These are phyloP conservation scores for Fusarium falciforme DNA, from an alignment of 2,329 filamentous ascomycete species.

Conservation along the genomic window DNA sequence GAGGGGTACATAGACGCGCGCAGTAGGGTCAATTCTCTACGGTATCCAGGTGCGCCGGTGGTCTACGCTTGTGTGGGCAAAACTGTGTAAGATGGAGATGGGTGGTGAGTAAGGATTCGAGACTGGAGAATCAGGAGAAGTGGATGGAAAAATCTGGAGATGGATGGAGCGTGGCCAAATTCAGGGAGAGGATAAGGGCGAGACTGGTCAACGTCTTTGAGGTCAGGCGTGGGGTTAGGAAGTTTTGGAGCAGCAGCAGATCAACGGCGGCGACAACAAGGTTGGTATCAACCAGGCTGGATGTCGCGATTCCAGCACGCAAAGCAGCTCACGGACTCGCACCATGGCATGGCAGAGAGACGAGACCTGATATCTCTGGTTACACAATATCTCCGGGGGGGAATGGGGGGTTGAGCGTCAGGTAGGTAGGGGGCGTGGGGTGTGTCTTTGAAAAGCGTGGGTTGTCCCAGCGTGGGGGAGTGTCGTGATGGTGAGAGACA, in stretches of 20 bases:
- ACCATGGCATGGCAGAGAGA: conserved; percentile 13
- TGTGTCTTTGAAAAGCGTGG: conserved; percentile 36
- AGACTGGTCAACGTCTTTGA: background rate
- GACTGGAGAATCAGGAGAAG: conserved; percentile 2
- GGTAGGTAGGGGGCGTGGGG: conserved; percentile 32
- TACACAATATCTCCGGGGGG: conserved; percentile 24
- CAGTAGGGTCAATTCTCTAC: conserved; percentile 2
- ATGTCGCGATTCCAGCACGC: conserved; percentile 8
- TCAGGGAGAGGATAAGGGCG: background rate
- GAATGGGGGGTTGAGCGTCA: conserved; percentile 14
- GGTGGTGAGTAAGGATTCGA: background rate
- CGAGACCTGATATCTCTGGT: conserved; percentile 1
- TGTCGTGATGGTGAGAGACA: conserved; percentile 22
- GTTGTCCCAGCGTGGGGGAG: conserved; percentile 27
- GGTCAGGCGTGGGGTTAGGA: conserved; percentile 22
- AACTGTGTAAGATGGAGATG: background rate
- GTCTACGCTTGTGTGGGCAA: background rate
- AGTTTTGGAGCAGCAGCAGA: background rate
- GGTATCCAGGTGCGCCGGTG: background rate
- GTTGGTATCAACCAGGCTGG: conserved; percentile 20
- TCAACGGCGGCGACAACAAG: background rate
- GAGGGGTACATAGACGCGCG: conserved; percentile 13
- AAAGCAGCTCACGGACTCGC: conserved; percentile 14
- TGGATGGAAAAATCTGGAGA: background rate
- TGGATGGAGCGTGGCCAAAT: background rate